Evolutionary conservation across 768 basidiomycete genomes (phyloP).

Genomic region (Exidia glandulosa): DNA sequence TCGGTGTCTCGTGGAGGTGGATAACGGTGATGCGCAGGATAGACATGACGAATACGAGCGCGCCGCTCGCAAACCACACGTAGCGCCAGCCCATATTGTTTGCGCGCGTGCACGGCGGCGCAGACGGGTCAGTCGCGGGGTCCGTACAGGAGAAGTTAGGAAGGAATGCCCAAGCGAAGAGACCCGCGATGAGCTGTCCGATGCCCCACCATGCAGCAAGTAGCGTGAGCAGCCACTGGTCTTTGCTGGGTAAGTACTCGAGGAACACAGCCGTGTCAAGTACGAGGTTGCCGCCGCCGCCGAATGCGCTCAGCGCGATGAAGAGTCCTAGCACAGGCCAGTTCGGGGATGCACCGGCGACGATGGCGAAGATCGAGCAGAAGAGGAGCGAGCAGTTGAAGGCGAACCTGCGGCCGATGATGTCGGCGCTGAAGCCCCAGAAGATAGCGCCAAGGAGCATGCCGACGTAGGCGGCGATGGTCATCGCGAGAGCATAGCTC

Average conservation of each 20-base stretch:
- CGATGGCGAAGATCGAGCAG: constrained; percentile 40
- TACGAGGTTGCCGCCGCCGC: constrained; percentile 48
- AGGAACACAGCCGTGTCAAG: constrained; percentile 44
- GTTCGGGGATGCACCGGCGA: constrained; percentile 34
- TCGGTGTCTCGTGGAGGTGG: constrained; percentile 49
- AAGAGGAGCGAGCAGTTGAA: constrained; percentile 48
- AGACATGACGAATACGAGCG: constrained; percentile 41
- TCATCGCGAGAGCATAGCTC: constrained; percentile 12
- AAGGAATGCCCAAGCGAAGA: constrained; percentile 46
- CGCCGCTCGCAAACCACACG: constrained; percentile 35
- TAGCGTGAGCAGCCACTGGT: constrained; percentile 41
- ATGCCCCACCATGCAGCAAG: constrained; percentile 46
- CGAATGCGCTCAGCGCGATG: constrained; percentile 36
- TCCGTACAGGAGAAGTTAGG: constrained; percentile 40
- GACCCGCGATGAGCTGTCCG: constrained; percentile 38
- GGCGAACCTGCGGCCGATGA: constrained; percentile 39
- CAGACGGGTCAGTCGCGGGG: constrained; percentile 7
- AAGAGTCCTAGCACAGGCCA: constrained; percentile 16
- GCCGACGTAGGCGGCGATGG: constrained; percentile 42
- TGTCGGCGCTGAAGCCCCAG: constrained; percentile 39
- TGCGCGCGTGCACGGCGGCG: constrained; percentile 32
- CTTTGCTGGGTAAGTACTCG: constrained; percentile 17
- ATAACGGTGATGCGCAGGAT: constrained; percentile 45
- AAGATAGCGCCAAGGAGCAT: constrained; percentile 38
- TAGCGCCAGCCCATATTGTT: constrained; percentile 57